These are phyloP conservation scores for Yarrowia divulgata DNA, from an alignment of 805 yeast genomes.

Conservation along the genomic window DNA sequence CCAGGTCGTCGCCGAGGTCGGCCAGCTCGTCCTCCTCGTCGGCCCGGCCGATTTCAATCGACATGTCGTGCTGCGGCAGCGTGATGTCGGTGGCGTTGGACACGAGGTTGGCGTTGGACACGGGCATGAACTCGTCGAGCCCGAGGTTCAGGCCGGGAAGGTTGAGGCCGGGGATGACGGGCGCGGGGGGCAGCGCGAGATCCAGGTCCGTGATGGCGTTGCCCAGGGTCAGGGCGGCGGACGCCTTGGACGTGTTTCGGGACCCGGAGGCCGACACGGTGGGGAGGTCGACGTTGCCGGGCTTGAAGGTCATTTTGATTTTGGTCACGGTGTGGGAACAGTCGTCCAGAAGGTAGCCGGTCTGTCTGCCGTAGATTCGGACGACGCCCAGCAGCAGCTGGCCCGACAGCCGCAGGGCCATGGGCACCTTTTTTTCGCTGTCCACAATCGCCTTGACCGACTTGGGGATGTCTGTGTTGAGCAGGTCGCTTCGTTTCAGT, in stretches of 20 bases:
- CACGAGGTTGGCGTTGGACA: slow-evolving; percentile 10
- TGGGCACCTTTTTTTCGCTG: slow-evolving; percentile 59
- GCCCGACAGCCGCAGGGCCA: slow-evolving; percentile 83
- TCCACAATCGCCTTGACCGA: slow-evolving; percentile 71
- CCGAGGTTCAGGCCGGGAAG: slow-evolving; percentile 27
- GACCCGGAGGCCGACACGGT: neutral
- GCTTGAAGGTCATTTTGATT: slow-evolving; percentile 61
- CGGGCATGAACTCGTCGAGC: slow-evolving; percentile 31
- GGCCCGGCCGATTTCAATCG: slow-evolving; percentile 36
- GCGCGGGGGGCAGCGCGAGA: slow-evolving; percentile 49
- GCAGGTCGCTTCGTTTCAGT: slow-evolving; percentile 71
- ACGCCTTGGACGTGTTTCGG: slow-evolving; percentile 28
- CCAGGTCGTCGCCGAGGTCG: slow-evolving; percentile 44
- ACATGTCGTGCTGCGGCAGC: slow-evolving; percentile 37
- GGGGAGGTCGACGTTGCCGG: slow-evolving; percentile 58
- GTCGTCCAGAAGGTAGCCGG: slow-evolving; percentile 82
- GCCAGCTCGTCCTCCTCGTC: slow-evolving; percentile 47
- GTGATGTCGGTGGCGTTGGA: slow-evolving; percentile 38
- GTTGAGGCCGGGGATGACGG: slow-evolving; percentile 20
- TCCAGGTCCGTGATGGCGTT: slow-evolving; percentile 84
- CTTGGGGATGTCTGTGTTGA: slow-evolving; percentile 72
- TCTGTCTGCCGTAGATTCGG: slow-evolving; percentile 82
- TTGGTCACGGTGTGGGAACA: slow-evolving; percentile 76
- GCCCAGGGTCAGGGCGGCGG: slow-evolving; percentile 61
- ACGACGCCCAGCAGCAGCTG: slow-evolving; percentile 88